phyloP scores from a whole-genome alignment of 2,329 filamentous ascomycete species.

The Calonectria hongkongensis region DNA sequence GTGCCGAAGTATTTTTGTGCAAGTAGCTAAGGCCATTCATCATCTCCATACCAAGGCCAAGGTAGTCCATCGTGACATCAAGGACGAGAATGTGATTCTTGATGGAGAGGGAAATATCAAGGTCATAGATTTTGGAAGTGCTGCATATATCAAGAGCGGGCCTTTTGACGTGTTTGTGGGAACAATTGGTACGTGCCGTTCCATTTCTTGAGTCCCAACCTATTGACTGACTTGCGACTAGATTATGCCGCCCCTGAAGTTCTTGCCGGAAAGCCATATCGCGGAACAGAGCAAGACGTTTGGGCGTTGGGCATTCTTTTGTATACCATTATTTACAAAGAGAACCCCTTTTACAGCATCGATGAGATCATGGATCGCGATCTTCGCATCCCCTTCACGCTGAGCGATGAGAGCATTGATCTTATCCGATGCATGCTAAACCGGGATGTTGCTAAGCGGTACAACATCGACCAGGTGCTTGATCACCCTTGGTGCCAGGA shows the following conservation, averaged over 20 bases:
- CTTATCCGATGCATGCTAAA: conserved; percentile 94
- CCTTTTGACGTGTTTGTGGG: conserved; percentile 99
- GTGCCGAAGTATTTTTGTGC: conserved; percentile 94
- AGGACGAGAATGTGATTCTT: conserved; percentile 97
- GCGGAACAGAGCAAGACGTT: conserved; percentile 97
- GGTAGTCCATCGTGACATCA: conserved; percentile 98
- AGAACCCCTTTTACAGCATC: conserved; percentile 99
- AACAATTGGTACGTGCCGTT: conserved; percentile 85
- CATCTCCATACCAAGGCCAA: conserved; percentile 93
- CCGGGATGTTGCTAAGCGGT: conserved; percentile 87
- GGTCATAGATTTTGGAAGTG: conserved; percentile 98
- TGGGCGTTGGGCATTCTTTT: conserved; percentile 98
- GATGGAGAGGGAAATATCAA: conserved; percentile 98
- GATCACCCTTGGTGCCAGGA: conserved; percentile 86
- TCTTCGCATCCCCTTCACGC: conserved; percentile 89
- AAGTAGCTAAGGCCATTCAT: conserved; percentile 91
- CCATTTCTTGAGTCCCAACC: conserved; percentile 26
- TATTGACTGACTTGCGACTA: conserved; percentile 60
- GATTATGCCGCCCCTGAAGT: conserved; percentile 99
- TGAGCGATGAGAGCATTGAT: conserved; percentile 94
- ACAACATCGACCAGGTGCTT: conserved; percentile 91
- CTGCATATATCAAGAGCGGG: conserved; percentile 97
- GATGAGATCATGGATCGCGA: conserved; percentile 99
- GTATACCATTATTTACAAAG: conserved; percentile 99
- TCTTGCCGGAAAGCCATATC: conserved; percentile 91